Base-by-base conservation (phyloP, 768 basidiomycete species). In the Tylopilus plumbeoviolaceoides region DNA sequence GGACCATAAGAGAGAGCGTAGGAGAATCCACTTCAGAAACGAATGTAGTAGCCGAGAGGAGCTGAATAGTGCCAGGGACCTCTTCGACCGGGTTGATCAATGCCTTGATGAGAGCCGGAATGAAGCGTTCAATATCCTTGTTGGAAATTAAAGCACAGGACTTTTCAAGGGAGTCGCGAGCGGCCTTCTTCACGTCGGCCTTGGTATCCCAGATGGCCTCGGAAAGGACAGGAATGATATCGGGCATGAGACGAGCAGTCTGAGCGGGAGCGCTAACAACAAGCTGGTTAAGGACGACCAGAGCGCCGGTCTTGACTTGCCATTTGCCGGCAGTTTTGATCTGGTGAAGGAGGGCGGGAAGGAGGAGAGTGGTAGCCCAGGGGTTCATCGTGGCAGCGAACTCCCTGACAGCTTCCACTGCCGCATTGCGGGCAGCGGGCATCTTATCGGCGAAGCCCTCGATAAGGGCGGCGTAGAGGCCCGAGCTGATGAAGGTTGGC, bases 161-260 rank as follows among this genome's bases (percentile, higher is more conserved):
- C 79, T 94, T 95, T 63, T 91, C 91, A 67, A 98, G 85, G 58
- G 94, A 87, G 70, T 90, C 87, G 68, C 92, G 91, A 55, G 95
- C 94, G 36, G 91, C 90, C 80, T 98, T 97, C 87, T 98, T 98
- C 72, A 98, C 95, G 59, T 97, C 93, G 44, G 93, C 85, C 77
- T 98, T 98, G 73, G 93, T 95, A 73, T 97, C 95, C 95, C 95
- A 98, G 64, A 98, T 95, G 54, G 89, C 92, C 67, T 93, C 95
- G 33, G 95, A 73, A 64, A 98, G 91, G 64, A 98, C 78, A 56
- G 95, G 94, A 59, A 98, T 87, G 57, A 98, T 91, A 44, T 95
- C 92, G 55, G 91, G 93, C 78, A 93, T 95, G 67, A 93, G 88
- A 62, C 84, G 85, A 54, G 89, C 87, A 49, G 81, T 89, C 75